These are phyloP conservation scores for Skeletonema potamos DNA, from an alignment of 108 stramenopile species.

Conservation along the genomic window DNA sequence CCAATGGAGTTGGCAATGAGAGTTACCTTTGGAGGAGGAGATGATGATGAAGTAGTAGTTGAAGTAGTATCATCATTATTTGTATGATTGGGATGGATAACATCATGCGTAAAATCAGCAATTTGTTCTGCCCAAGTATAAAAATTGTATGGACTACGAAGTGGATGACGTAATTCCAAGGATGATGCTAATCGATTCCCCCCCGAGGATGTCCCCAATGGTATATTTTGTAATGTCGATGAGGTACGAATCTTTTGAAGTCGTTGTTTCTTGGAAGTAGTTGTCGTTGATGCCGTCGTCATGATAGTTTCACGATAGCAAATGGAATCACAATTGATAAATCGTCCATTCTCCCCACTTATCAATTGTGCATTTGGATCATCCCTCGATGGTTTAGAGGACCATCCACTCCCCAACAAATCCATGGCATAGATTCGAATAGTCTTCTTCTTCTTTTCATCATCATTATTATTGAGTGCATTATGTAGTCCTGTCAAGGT, in stretches of 20 bases:
- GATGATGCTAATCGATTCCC: slow-evolving; percentile 30
- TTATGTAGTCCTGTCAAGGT: slow-evolving; percentile 59
- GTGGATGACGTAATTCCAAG: slow-evolving; percentile 66
- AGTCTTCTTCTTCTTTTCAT: slow-evolving; percentile 25
- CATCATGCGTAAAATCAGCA: slow-evolving; percentile 65
- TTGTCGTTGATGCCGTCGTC: neutral
- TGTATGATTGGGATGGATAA: slow-evolving; percentile 23
- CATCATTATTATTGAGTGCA: neutral
- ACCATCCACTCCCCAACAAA: slow-evolving; percentile 88
- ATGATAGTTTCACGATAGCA: slow-evolving; percentile 23
- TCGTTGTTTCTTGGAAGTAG: neutral
- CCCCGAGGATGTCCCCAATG: slow-evolving; percentile 59
- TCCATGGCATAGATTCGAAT: slow-evolving; percentile 86
- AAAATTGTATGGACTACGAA: slow-evolving; percentile 83
- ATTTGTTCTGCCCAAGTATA: slow-evolving; percentile 90
- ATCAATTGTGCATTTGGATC: slow-evolving; percentile 46
- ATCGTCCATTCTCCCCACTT: slow-evolving; percentile 71
- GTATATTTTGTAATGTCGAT: slow-evolving; percentile 45
- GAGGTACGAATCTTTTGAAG: slow-evolving; percentile 18
- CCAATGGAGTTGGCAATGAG: slow-evolving; percentile 94
- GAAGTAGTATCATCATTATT: neutral
- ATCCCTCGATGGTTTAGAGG: slow-evolving; percentile 69
- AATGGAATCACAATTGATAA: slow-evolving; percentile 24
- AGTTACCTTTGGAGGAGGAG: slow-evolving; percentile 40
- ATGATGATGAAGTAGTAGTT: too few relatives aligned